Evolutionary conservation across 2,329 filamentous ascomycete genomes (phyloP), one percentile per base, ranked within the genome.

Genomic region (Fusarium succisae): DNA sequence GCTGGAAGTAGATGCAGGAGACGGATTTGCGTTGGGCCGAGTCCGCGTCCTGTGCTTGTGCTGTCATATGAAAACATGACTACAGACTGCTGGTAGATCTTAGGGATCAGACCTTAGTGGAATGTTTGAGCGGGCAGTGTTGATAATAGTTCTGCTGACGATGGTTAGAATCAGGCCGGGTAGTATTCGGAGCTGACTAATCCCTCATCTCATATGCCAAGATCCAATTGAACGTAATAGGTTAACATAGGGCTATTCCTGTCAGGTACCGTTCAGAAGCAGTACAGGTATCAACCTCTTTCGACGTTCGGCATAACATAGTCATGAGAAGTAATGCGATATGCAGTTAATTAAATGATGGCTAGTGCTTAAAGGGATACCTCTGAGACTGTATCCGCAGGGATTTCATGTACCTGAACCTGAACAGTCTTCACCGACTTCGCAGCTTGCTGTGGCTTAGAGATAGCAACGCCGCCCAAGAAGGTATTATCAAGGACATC

Each of bases 51-150:
- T 35, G n/a, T 26, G 8, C 17, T 4, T 45, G 8, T 18, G 22
- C 17, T 51, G 5, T 24, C 8, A 17, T 51, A 51, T 5, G 30
- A 32, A 20, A 51, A 24, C 30, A 51, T 51, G 24, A 13, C 0
- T 13, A 26, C 3, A 26, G 11, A 17, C 11, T 13, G 43, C 12
- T 24, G 3, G 15, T 18, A 18, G n/a, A 8, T 15, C 22, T 15
- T 43, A 1, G 8, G 14, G 20, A n/a, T 8, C 2, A n/a, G 39
- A 15, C 0, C 8, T 17, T 15, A 10, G 14, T n/a, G 22, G 14
- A 5, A n/a, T n/a, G 17, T n/a, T 45, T 20, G 17, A 9, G 15
- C 5, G 11, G 22, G 15, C 5, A n/a, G 7, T 3, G 15, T 50
- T 30, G 5, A 1, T 7, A n/a, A 9, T 3, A 5, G 9, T 50